Base-by-base conservation (phyloP, 768 basidiomycete genomes). In the Galerina sulciceps region DNA sequence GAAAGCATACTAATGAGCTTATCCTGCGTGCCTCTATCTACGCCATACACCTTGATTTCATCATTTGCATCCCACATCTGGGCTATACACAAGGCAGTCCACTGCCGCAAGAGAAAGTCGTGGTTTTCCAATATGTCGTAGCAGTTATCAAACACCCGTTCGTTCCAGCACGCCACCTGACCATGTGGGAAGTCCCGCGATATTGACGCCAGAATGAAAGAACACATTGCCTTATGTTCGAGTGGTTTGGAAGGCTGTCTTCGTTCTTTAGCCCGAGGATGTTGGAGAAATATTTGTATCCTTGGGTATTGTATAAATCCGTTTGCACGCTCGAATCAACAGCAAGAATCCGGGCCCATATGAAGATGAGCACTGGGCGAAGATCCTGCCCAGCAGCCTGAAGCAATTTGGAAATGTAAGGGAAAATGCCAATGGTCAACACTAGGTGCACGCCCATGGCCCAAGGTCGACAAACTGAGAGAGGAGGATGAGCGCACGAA, bases 361-460 rank as follows among this genome's bases (percentile, higher is more conserved):
- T 99, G 78, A 98, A 99, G 62, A 99, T 98, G 18, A 99, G 81
- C 9, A 99, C 96, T 0, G 97, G 97, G 23, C 94, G 90, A n/a
- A 99, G 83, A 66, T 99, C 96, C 63, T 89, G 88, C 1, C 95
- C 93, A 0, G 95, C 94, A 0, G 96, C 95, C 73, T 97, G 95
- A 6, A 99, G 83, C 5, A 99, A 84, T 68, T 97, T 96, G 56
- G 94, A 93, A 50, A 99, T 98, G 71, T 99, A 99, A 3, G 97
- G 96, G 79, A 98, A 99, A 68, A 99, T 98, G 11, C 97, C 97
- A 66, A 99, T 98, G 6, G 91, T 90, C 36, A 99, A 81, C 11
- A 96, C 95, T 13, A 98, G 86, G 65, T 97, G 91, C 47, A 99
- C 97, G 97, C 97, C 96, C 97, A 99, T 11, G 97, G 96, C 0